Evolutionary conservation across 768 basidiomycete species (phyloP), one percentile per base, ranked within the genome.

Genomic region (Mycena indigotica): DNA sequence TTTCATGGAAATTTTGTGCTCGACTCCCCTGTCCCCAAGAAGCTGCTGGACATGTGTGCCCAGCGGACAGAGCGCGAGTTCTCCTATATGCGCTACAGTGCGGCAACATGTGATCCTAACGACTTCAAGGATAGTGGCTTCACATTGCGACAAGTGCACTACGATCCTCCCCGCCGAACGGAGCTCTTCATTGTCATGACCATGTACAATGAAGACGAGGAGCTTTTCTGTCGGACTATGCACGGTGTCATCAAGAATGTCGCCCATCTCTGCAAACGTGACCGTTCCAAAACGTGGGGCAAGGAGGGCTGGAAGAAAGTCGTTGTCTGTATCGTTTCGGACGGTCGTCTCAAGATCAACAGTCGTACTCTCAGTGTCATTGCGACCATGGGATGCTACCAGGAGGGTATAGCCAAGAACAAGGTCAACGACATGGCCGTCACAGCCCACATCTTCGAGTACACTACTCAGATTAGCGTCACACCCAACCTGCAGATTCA

Each of bases 231-330:
- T 65, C 75, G 95, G 39, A 93, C 95, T 0, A 95, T 98, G 91
- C 91, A 96, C 67, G 95, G 95, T 50, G 91, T 98, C 5, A 93
- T 97, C 72, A 93, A 91, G 81, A 98, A 98, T 65, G 81, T 98
- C 41, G 88, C 87, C 4, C 92, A 96, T 71, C 71, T 98, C 58
- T 93, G 91, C 68, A 91, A 87, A 63, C 80, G 95, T 21, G 88
- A 90, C 44, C 78, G 91, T 48, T 90, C 87, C 65, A 95, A 92
- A 80, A 97, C 91, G 3, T 98, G 96, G 96, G 95, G 95, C 1
- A 89, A 90, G 70, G 95, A 97, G 0, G 94, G 94, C 1, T 98
- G 96, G 96, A 95, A 98, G 80, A 98, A 97, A 80, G 92, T 96
- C 29, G 95, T 95, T 6, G 89, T 96, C 10, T 94, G 91, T 67